Percentiles rank a stretch among this genome's conserved stretches.
phyloP scores from a whole-genome alignment of 1,284 basidiomycete genomes.

The Phellopilus nigrolimitatus region DNA sequence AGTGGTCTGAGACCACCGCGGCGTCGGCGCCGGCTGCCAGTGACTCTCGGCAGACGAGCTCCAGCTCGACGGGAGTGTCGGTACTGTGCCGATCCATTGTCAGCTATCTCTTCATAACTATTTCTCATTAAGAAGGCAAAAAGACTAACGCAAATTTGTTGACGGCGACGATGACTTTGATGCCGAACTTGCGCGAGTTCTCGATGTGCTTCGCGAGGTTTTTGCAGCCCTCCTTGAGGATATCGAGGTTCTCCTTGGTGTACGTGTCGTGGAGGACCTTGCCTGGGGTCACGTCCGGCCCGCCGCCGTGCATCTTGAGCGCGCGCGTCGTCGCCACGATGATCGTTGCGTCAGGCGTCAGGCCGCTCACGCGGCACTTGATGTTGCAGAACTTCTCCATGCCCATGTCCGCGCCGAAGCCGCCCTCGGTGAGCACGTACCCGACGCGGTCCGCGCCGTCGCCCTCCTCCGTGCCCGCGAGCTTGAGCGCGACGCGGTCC shows the following conservation, averaged over 20 bases:
- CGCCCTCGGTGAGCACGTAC: slow-evolving; percentile 97
- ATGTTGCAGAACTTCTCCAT: slow-evolving; percentile 99
- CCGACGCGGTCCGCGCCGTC: slow-evolving; percentile 79
- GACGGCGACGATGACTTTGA: slow-evolving; percentile 96
- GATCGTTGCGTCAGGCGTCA: slow-evolving; percentile 90
- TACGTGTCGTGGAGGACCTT: slow-evolving; percentile 94
- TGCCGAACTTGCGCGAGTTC: slow-evolving; percentile 92
- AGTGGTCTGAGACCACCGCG: slow-evolving; percentile 94
- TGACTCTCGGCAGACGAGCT: slow-evolving; percentile 78
- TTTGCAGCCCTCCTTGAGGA: slow-evolving; percentile 87
- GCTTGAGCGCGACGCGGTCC: slow-evolving; percentile 93
- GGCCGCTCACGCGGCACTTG: slow-evolving; percentile 93
- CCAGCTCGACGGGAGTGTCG: slow-evolving; percentile 88
- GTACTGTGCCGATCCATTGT: slow-evolving; percentile 48
- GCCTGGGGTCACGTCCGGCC: slow-evolving; percentile 94
- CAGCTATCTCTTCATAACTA: slow-evolving; percentile 16
- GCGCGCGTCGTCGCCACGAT: slow-evolving; percentile 98
- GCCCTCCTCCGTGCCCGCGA: slow-evolving; percentile 93
- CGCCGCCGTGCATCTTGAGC: slow-evolving; percentile 99
- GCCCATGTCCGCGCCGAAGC: slow-evolving; percentile 98
- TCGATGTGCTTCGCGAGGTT: slow-evolving; percentile 94
- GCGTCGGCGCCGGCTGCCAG: slow-evolving; percentile 89
- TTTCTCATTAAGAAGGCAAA: slow-evolving; percentile 7
- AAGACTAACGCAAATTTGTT: slow-evolving; percentile 86
- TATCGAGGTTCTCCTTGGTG: slow-evolving; percentile 89